phyloP scores from a whole-genome alignment of 2,329 filamentous ascomycete species.

The Cladosporium sphaerospermum region DNA sequence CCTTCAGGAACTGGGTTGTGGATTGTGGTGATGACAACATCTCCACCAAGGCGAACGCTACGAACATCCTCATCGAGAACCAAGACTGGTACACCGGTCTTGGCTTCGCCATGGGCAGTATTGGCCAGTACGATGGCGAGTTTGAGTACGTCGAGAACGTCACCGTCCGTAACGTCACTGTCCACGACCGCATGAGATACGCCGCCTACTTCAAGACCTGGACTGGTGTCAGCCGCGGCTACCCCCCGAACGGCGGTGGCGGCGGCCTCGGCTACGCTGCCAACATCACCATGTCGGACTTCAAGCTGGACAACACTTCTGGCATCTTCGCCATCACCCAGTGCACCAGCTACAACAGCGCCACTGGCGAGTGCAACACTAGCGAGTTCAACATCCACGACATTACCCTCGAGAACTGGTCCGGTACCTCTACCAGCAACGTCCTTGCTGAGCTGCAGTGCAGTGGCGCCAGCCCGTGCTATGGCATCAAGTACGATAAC shows the following conservation, averaged over 20 bases:
- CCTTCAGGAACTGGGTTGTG: constrained; percentile 46
- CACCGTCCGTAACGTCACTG: constrained; percentile 40
- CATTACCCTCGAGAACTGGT: constrained; percentile 26
- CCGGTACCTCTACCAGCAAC: constrained; percentile 23
- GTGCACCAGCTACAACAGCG: constrained; percentile 23
- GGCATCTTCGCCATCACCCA: constrained; percentile 25
- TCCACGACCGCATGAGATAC: constrained; percentile 8
- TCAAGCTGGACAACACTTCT: constrained; percentile 17
- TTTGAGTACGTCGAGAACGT: constrained; percentile 48
- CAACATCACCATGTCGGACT: constrained; percentile 35
- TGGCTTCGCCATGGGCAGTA: constrained; percentile 52
- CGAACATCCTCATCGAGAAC: constrained; percentile 48
- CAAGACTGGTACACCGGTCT: constrained; percentile 45
- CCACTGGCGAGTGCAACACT: constrained; percentile 22
- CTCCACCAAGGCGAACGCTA: constrained; percentile 50
- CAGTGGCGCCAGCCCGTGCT: constrained; percentile 23
- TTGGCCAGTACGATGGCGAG: constrained; percentile 48
- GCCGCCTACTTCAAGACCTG: constrained; percentile 48
- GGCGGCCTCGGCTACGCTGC: constrained; percentile 45
- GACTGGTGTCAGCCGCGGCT: constrained; percentile 44
- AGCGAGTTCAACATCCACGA: constrained; percentile 36
- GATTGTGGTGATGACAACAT: constrained; percentile 51
- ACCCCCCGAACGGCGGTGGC: constrained; percentile 54
- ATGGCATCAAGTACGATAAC: constrained; percentile 16
- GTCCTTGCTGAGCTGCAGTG: constrained; percentile 26